A percentile compares a stretch with the other conserved stretches of the same genome.
These are phyloP conservation scores for Phytophthora tentaculata DNA, from an alignment of 352 stramenopile genomes.

Conservation along the genomic window DNA sequence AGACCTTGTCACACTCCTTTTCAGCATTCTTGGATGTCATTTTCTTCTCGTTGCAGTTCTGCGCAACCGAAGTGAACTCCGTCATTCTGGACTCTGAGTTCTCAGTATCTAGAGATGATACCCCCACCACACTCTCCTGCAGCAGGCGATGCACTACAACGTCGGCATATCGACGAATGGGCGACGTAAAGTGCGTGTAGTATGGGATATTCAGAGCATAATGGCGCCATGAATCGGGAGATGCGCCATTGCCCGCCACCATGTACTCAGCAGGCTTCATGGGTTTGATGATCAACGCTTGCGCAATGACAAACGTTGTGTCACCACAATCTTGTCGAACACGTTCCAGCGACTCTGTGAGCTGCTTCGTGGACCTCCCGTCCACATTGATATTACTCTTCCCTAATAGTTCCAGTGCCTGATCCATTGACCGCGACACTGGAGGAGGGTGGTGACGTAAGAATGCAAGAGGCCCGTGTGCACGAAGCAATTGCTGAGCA, in stretches of 20 bases:
- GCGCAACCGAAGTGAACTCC: conserved; percentile 54
- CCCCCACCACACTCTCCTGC: conserved; percentile 50
- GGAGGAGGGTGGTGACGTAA: conserved; percentile 91
- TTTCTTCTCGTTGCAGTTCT: conserved; percentile 91
- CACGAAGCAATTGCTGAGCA: conserved; percentile 93
- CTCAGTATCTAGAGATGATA: conserved; percentile 7
- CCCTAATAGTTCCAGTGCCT: conserved; percentile 47
- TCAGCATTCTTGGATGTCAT: conserved; percentile 82
- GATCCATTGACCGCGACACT: conserved; percentile 53
- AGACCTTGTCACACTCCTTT: conserved; percentile 79
- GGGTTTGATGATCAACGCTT: conserved; percentile 93
- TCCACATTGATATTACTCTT: conserved; percentile 83
- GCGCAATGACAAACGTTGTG: conserved; percentile 87
- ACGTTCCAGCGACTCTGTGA: conserved; percentile 87
- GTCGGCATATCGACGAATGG: conserved; percentile 94
- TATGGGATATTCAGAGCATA: conserved; percentile 98
- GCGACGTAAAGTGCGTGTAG: conserved; percentile 99
- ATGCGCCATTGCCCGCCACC: conserved; percentile 77
- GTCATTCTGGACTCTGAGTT: conserved; percentile 41
- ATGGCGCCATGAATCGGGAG: conserved; percentile 89
- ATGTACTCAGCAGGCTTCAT: conserved; percentile 96
- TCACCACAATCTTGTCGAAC: conserved; percentile 81
- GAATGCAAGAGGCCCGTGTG: conserved; percentile 87
- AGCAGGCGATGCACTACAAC: conserved; percentile 81
- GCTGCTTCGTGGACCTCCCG: conserved; percentile 71